Conservation (phyloP, 2,329 filamentous ascomycete species). For the Claviceps sp. region DNA sequence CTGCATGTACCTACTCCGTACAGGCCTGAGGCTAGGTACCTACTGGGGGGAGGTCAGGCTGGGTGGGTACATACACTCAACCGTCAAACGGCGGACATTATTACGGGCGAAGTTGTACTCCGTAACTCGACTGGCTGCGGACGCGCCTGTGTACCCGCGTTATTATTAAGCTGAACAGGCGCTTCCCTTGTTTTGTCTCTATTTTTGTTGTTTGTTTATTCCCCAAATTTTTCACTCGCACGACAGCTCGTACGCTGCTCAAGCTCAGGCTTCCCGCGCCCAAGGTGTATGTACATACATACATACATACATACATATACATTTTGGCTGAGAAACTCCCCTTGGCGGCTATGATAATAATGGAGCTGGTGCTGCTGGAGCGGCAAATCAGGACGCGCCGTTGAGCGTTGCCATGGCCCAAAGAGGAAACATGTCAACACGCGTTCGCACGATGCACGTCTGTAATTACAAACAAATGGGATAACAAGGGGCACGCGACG, state of each 20-base stretch:
- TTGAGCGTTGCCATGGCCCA: slow-evolving; percentile 14
- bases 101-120: no score
- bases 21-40: background rate
- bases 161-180: no score
- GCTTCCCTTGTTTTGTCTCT: no score
- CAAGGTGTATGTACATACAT: background rate
- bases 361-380: slow-evolving; percentile 4
- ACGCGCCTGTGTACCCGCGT: no score
- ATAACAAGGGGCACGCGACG: no score
- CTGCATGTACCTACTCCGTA: background rate
- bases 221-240: no score
- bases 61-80: no score
- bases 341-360: slow-evolving; percentile 2
- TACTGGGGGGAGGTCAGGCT: background rate
- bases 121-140: no score
- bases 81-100: no score
- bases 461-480: no score
- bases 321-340: background rate
- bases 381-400: slow-evolving; percentile 20
- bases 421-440: slow-evolving; percentile 24
- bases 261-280: background rate
- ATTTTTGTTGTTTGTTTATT: no score
- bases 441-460: slow-evolving; percentile 7
- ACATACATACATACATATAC: background rate
- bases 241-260: no score